Conservation (phyloP, 805 yeast species). For the Debaryomyces prosopidis region DNA sequence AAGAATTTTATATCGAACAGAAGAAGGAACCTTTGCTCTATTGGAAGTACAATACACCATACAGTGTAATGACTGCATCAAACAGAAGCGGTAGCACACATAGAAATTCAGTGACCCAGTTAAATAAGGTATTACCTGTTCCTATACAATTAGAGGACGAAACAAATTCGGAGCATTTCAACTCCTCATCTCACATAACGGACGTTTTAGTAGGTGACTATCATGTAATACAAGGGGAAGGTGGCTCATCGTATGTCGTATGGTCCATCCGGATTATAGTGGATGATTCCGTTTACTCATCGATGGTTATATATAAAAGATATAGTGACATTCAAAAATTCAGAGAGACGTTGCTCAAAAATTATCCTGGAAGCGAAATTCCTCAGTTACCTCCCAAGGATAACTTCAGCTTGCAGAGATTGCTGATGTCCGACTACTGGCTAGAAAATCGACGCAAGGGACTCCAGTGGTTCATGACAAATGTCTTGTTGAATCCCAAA, state of each 20-base stretch:
- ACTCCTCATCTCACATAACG: slow-evolving; percentile 32
- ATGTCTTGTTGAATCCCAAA: slow-evolving; percentile 52
- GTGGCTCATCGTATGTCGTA: slow-evolving; percentile 36
- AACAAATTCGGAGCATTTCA: slow-evolving; percentile 10
- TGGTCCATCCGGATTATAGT: slow-evolving; percentile 41
- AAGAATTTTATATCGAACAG: too few species aligned
- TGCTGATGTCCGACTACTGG: slow-evolving; percentile 46
- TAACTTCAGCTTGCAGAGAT: slow-evolving; percentile 35
- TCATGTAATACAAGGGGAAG: slow-evolving; percentile 38
- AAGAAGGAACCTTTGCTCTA: too few species aligned
- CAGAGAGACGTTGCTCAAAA: slow-evolving; percentile 38
- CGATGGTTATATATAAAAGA: slow-evolving; percentile 53
- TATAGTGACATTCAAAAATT: slow-evolving; percentile 64
- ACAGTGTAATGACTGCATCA: neutral
- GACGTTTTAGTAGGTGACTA: slow-evolving; percentile 44
- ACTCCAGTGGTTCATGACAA: slow-evolving; percentile 59
- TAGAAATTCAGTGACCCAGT: slow-evolving; percentile 21
- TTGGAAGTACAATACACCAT: too few species aligned
- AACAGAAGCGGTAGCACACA: slow-evolving; percentile 6
- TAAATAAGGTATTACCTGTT: slow-evolving; percentile 34
- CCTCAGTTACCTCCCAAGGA: slow-evolving; percentile 57
- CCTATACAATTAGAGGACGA: slow-evolving; percentile 37
- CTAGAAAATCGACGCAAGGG: slow-evolving; percentile 56
- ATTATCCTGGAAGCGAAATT: slow-evolving; percentile 43
- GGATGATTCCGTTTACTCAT: slow-evolving; percentile 37